phyloP scores from a whole-genome alignment of 2,329 filamentous ascomycete genomes.

The Cladosporium sp. region DNA sequence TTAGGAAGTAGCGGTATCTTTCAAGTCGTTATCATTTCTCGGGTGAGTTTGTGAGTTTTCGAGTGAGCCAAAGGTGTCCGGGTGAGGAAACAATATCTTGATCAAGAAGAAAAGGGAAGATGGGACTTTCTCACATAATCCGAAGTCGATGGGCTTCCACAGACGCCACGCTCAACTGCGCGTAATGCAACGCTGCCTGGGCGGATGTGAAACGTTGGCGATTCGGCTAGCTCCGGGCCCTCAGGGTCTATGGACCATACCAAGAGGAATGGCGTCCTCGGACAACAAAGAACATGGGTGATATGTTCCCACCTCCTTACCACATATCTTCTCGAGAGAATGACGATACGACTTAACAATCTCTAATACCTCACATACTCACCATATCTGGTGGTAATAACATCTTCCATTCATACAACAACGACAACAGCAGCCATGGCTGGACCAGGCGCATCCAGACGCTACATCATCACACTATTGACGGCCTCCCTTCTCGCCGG shows the following conservation, averaged over 20 bases:
- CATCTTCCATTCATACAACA: background rate
- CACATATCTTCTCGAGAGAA: background rate
- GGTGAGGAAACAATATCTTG: too few species aligned
- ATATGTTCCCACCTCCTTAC: too few species aligned
- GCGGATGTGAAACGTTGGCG: conserved; percentile 7
- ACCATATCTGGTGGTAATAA: background rate
- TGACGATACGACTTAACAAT: conserved; percentile 1
- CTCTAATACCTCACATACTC: conserved; percentile 7
- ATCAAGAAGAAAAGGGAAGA: background rate
- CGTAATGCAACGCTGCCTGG: conserved; percentile 12
- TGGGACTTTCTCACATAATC: conserved; percentile 10
- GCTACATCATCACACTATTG: conserved; percentile 44
- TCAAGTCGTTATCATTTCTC: conserved; percentile 5
- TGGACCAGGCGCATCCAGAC: conserved; percentile 24
- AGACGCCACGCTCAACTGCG: conserved; percentile 11
- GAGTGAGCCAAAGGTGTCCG: background rate
- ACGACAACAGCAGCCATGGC: conserved; percentile 12
- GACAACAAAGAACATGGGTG: background rate
- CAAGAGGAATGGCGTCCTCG: background rate
- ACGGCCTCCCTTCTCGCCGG: conserved; percentile 53
- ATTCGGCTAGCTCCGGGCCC: background rate
- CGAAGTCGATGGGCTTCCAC: conserved; percentile 4
- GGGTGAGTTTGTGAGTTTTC: background rate
- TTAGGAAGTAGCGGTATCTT: background rate
- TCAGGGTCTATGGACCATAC: background rate